These are phyloP conservation scores for Zizania latifolia DNA, from an alignment of 176 grass and related monocot genomes.

Conservation along the genomic window DNA sequence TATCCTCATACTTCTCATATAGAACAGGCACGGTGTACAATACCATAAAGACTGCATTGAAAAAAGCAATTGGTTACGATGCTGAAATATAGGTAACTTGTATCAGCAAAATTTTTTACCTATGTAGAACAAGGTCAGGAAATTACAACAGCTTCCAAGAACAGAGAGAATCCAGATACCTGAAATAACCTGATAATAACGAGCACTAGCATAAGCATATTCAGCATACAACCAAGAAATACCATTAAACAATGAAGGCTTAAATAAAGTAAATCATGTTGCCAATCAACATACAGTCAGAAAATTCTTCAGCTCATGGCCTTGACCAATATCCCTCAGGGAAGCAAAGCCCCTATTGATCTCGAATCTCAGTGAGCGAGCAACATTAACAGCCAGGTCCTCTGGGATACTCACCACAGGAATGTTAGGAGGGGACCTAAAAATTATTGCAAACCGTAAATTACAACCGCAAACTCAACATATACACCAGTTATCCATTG, in stretches of 20 bases:
- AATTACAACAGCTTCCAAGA: slow-evolving; percentile 78
- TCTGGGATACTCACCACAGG: slow-evolving; percentile 80
- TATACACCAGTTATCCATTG: not conserved
- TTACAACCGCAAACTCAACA: not conserved
- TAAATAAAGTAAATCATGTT: not conserved
- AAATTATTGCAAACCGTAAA: not conserved
- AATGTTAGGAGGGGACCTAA: slow-evolving; percentile 70
- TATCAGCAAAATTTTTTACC: slow-evolving; percentile 31
- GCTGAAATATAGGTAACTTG: not conserved
- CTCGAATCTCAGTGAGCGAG: slow-evolving; percentile 66
- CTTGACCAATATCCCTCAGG: slow-evolving; percentile 66
- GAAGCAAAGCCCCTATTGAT: slow-evolving; percentile 69
- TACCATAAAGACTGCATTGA: slow-evolving; percentile 67
- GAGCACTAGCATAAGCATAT: not conserved
- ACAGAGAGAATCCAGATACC: slow-evolving; percentile 72
- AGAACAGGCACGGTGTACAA: slow-evolving; percentile 77
- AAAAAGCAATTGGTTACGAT: not conserved
- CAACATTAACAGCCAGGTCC: slow-evolving; percentile 63
- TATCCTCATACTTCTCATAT: slow-evolving; percentile 91
- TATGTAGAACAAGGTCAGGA: slow-evolving; percentile 84
- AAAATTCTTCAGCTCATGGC: slow-evolving; percentile 87
- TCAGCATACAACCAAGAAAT: not conserved
- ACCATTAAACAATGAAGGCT: not conserved
- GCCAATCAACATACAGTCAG: slow-evolving; percentile 47
- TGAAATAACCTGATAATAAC: slow-evolving; percentile 57